Conservation (phyloP, 2,329 filamentous ascomycete species). For the Cordyceps fumosorosea region DNA sequence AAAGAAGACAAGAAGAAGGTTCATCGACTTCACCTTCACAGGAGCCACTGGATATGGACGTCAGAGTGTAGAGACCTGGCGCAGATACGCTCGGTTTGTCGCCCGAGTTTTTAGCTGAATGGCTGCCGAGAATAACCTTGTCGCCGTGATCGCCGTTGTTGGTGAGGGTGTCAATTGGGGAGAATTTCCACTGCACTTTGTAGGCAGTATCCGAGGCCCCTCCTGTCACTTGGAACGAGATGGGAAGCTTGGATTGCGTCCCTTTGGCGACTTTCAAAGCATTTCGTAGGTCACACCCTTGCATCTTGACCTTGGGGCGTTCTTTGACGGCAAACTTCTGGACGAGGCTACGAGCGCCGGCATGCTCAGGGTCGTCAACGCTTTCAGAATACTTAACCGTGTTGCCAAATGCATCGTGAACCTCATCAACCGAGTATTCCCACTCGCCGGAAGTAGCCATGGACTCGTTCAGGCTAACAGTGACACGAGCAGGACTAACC, state of each 20-base stretch:
- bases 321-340: conserved; percentile 83
- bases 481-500: conserved; percentile 69
- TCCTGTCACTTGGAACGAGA: conserved; percentile 61
- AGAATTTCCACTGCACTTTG: conserved; percentile 75
- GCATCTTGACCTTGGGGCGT: conserved; percentile 65
- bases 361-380: conserved; percentile 63
- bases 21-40: conserved; percentile 88
- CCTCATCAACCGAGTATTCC: conserved; percentile 87
- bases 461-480: conserved; percentile 84
- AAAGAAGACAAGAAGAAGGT: conserved; percentile 83
- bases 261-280: conserved; percentile 81
- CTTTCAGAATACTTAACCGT: conserved; percentile 64
- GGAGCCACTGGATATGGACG: conserved; percentile 69
- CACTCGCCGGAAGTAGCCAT: conserved; percentile 73
- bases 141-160: conserved; percentile 64
- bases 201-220: conserved; percentile 57
- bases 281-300: conserved; percentile 69
- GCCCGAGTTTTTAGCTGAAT: conserved; percentile 53
- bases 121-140: conserved; percentile 49
- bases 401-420: conserved; percentile 87
- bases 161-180: conserved; percentile 61
- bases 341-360: conserved; percentile 56
- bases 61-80: conserved; percentile 81
- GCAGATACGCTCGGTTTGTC: conserved; percentile 64
- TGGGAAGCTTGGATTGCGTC: conserved; percentile 58